Evolutionary conservation across 1,284 basidiomycete species (phyloP), one percentile per base, ranked within the genome.

Genomic region (Trichosporon ovoides): DNA sequence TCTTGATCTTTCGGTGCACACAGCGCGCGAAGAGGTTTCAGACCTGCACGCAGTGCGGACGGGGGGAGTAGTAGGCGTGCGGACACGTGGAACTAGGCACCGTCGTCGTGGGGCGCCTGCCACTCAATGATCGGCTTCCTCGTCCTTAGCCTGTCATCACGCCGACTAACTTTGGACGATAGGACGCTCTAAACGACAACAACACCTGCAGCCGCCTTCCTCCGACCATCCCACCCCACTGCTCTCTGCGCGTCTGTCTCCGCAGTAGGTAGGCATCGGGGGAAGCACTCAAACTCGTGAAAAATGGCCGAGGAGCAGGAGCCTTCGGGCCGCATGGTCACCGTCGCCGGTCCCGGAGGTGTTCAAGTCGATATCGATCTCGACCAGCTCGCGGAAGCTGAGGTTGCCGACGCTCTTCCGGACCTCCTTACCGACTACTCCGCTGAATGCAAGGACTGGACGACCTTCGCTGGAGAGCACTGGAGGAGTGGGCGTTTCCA

Each of bases 361-460:
- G 63, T 71, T 52, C 69, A 74, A 55, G 74, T 72, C 52, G 77
- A 79, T 58, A 68, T 77, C 48, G 75, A 78, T 53, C 68, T 78
- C 46, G 71, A 77, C 63, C 66, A 72, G 10, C 72, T 79, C 19
- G 69, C 35, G 13, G 72, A 75, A 33, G 63, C 69, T 22, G 71
- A 73, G 51, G 66, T 68, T 7, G 73, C 74, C 28, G 71, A 72
- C 48, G 69, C 72, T 52, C 71, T 75, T 18, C 69, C 74, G 2
- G 68, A 74, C 53, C 65, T 78, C 43, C 61, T 79, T 43, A 58
- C 63, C 16, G 72, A 77, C 48, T 72, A 74, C 52, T 56, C 57
- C 38, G 76, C 76, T n/a, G 72, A 75, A 60, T 74, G 73, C 48
- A 73, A 74, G 57, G 71, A 74, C 48, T 79, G 78, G 78, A 73